Conservation (phyloP, 768 basidiomycete species). For the Tylopilus rubrobrunneus region DNA sequence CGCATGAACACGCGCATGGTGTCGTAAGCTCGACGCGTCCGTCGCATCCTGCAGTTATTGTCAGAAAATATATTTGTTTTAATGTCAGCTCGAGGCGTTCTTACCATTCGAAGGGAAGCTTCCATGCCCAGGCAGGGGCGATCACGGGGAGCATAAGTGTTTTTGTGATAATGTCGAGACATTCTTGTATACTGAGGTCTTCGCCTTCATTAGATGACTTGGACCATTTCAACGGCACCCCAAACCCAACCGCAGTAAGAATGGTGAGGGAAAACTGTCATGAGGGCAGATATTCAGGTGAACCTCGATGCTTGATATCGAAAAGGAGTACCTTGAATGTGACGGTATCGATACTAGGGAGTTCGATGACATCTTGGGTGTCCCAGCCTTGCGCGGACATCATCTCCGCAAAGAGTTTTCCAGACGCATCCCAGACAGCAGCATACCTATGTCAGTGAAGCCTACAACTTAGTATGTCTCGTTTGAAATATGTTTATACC, state of each 20-base stretch:
- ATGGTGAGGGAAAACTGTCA: constrained; percentile 14
- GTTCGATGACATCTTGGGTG: constrained; percentile 7
- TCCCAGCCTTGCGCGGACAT: constrained; percentile 8
- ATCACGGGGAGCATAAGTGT: not conserved
- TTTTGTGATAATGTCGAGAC: constrained; percentile 6
- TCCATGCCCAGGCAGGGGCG: constrained; percentile 20
- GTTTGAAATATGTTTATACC: not conserved
- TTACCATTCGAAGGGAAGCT: constrained; percentile 16
- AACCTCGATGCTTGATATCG: not conserved
- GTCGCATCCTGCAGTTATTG: constrained; percentile 11
- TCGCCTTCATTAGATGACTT: not conserved
- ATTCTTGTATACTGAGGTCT: constrained; percentile 7
- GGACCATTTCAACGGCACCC: constrained; percentile 14
- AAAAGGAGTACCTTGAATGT: constrained; percentile 4
- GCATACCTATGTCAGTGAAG: constrained; percentile 4
- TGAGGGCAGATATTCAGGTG: not conserved
- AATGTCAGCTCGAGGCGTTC: not conserved
- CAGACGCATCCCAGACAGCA: constrained; percentile 12
- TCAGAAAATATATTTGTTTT: not conserved
- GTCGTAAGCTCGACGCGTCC: constrained; percentile 17
- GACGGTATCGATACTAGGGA: constrained; percentile 6
- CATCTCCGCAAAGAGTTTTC: constrained; percentile 15
- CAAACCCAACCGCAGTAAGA: constrained; percentile 20
- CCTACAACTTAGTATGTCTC: not conserved
- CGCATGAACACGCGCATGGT: constrained; percentile 14